These are phyloP conservation scores for Coix lacrymajobi DNA, from an alignment of 176 grass and related monocot genomes.

Conservation along the genomic window DNA sequence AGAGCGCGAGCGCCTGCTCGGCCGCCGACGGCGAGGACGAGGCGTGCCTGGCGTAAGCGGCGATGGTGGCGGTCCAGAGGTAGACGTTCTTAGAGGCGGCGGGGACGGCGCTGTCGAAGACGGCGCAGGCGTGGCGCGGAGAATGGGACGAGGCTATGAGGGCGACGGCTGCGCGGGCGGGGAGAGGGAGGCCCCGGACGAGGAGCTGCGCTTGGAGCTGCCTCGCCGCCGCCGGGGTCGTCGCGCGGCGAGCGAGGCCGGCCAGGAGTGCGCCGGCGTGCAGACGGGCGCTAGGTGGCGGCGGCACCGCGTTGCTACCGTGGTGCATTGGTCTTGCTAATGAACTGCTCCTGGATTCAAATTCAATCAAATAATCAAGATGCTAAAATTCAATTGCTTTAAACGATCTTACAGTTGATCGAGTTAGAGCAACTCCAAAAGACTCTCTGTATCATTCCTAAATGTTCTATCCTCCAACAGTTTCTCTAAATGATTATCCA, in stretches of 20 bases:
- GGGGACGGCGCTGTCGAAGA: constrained; percentile 36
- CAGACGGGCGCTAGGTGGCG: background rate
- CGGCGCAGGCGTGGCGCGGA: constrained; percentile 34
- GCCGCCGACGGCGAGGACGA: background rate
- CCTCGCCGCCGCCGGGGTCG: constrained; percentile 3
- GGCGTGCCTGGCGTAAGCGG: constrained; percentile 39
- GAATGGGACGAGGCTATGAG: constrained; percentile 34
- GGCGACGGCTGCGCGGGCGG: constrained; percentile 36
- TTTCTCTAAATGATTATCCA: too few species aligned
- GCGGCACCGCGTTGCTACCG: background rate
- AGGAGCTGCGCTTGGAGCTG: constrained; percentile 52
- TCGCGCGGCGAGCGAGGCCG: constrained; percentile 18
- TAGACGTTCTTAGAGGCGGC: constrained; percentile 37
- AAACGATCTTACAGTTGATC: background rate
- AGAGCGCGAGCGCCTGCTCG: constrained; percentile 36
- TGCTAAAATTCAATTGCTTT: background rate
- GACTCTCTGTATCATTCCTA: too few species aligned
- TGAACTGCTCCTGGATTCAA: background rate
- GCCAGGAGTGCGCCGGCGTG: constrained; percentile 13
- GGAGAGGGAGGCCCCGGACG: constrained; percentile 29
- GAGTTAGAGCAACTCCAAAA: too few species aligned
- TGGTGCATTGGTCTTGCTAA: background rate
- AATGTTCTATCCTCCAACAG: too few species aligned
- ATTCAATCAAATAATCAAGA: background rate
- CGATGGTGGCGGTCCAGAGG: constrained; percentile 38